phyloP scores from a whole-genome alignment of 257 asterid genomes.

The Schizonepeta tenuifolia region DNA sequence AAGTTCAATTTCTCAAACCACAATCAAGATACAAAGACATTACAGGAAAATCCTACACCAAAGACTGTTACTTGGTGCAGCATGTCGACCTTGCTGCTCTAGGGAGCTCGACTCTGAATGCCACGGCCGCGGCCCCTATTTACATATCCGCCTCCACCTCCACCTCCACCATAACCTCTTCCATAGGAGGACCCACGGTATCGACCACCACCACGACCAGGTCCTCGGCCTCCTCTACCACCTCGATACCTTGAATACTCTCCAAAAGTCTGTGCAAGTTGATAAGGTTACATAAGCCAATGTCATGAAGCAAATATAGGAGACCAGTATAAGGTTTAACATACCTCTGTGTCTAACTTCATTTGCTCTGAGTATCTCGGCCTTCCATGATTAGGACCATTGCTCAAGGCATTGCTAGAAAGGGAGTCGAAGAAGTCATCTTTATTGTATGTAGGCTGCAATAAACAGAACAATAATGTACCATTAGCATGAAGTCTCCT shows the following conservation, averaged over 20 bases:
- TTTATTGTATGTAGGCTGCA: slow-evolving; percentile 83
- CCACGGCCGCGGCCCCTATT: slow-evolving; percentile 66
- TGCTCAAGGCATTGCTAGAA: slow-evolving; percentile 60
- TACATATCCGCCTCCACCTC: slow-evolving; percentile 44
- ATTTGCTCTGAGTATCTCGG: slow-evolving; percentile 90
- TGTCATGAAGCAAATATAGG: not conserved
- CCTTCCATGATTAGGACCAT: slow-evolving; percentile 64
- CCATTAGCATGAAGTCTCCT: not conserved
- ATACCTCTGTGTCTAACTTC: slow-evolving; percentile 95
- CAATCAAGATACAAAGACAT: slow-evolving; percentile 48
- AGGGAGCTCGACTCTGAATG: slow-evolving; percentile 41
- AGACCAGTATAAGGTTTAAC: not conserved
- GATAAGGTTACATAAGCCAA: slow-evolving; percentile 31
- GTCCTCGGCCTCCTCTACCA: slow-evolving; percentile 91
- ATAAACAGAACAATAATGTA: slow-evolving; percentile 23
- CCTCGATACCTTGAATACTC: slow-evolving; percentile 82
- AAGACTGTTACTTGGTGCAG: slow-evolving; percentile 32
- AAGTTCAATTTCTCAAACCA: slow-evolving; percentile 39
- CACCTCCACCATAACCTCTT: slow-evolving; percentile 51
- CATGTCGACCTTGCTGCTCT: slow-evolving; percentile 25
- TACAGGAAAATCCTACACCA: slow-evolving; percentile 40
- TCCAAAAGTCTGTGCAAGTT: slow-evolving; percentile 79
- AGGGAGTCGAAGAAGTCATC: slow-evolving; percentile 91
- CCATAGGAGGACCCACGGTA: slow-evolving; percentile 71
- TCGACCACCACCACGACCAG: slow-evolving; percentile 79